These are phyloP conservation scores for Micractinium conductrix DNA, from an alignment of 139 green algal genomes.

Conservation along the genomic window DNA sequence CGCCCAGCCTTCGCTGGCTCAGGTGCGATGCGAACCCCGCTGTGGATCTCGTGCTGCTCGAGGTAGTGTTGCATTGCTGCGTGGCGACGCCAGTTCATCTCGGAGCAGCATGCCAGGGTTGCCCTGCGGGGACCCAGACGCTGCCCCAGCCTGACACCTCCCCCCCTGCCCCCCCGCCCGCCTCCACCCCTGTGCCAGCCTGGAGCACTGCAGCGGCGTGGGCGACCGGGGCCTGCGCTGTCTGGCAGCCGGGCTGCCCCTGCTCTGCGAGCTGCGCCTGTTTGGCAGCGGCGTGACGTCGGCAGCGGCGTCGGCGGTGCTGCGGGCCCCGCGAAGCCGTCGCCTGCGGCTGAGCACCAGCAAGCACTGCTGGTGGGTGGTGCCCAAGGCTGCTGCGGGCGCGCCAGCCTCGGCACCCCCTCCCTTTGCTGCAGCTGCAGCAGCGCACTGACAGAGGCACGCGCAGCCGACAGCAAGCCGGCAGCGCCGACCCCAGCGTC, in stretches of 20 bases:
- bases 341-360: background rate
- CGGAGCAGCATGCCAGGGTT: too few relatives aligned
- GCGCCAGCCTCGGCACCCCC: background rate
- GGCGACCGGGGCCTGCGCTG: background rate
- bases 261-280: slow-evolving; percentile 13
- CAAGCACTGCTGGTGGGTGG: slow-evolving; percentile 35
- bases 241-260: slow-evolving; percentile 17
- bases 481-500: too few relatives aligned
- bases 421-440: background rate
- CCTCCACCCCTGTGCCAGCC: background rate
- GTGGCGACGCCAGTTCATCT: too few relatives aligned
- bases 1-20: slow-evolving; percentile 28
- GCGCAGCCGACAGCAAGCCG: too few relatives aligned
- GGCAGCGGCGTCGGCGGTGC: background rate
- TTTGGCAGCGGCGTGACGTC: slow-evolving; percentile 18
- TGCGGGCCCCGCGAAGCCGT: background rate
- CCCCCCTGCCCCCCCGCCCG: background rate
- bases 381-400: background rate
- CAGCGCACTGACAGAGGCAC: background rate
- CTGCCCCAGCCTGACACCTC: background rate
- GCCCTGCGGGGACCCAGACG: too few relatives aligned
- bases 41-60: too few relatives aligned
- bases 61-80: too few relatives aligned
- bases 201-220: slow-evolving; percentile 28
- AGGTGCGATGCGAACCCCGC: too few relatives aligned